phyloP scores from a whole-genome alignment of 345 rosid genomes.

The Syzygium jambos region DNA sequence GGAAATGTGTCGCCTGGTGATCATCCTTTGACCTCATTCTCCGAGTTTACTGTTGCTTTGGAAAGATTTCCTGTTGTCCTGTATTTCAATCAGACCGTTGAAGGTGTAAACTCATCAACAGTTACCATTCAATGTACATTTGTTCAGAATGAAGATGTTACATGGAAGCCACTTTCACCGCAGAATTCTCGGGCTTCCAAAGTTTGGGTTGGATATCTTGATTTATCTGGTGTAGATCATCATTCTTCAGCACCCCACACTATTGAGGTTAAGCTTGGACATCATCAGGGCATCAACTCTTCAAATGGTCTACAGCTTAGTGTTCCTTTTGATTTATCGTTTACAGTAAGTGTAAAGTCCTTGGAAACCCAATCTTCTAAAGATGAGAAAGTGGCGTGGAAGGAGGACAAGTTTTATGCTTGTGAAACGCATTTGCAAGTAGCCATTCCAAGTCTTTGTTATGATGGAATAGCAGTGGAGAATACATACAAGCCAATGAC shows the following conservation, averaged over 20 bases:
- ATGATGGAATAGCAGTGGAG: constrained; percentile 19
- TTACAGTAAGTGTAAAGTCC: constrained; percentile 26
- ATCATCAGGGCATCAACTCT: constrained; percentile 57
- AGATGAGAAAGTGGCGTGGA: constrained; percentile 41
- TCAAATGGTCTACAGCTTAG: constrained; percentile 39
- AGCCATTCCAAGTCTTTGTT: constrained; percentile 17
- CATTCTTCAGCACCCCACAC: constrained; percentile 14
- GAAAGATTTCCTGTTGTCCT: constrained; percentile 59
- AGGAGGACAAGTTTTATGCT: constrained; percentile 35
- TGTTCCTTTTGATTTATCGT: constrained; percentile 29
- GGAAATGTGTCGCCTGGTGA: constrained; percentile 21
- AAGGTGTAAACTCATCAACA: constrained; percentile 61
- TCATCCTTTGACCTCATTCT: constrained; percentile 21
- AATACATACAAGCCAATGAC: constrained; percentile 18
- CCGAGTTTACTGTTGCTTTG: constrained; percentile 20
- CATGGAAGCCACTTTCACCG: constrained; percentile 54
- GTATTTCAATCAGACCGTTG: constrained; percentile 67
- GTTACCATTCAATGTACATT: constrained; percentile 30
- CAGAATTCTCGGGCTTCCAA: constrained; percentile 25
- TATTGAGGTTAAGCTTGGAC: constrained; percentile 57
- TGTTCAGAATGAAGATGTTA: constrained; percentile 26
- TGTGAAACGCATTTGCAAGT: constrained; percentile 26
- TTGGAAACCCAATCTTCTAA: constrained; percentile 16
- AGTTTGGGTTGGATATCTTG: constrained; percentile 64
- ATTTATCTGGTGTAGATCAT: constrained; percentile 16